A percentile compares a stretch with the other conserved stretches of the same genome.
Evolutionary conservation across 768 basidiomycete species (phyloP).

Genomic region (Pluteus cervinus): DNA sequence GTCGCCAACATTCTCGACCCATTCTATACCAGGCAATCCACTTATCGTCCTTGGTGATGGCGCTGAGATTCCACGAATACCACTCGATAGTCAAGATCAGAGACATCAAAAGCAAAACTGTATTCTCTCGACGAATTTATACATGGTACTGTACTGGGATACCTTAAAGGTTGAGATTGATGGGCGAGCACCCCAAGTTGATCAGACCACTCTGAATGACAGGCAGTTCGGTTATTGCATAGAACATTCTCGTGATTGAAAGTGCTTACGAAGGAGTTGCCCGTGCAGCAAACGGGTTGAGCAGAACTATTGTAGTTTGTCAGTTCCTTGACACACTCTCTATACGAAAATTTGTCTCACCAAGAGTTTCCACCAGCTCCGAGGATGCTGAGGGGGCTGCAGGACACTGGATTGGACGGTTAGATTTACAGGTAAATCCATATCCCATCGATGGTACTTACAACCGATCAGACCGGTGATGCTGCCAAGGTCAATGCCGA

Average conservation of each 20-base stretch:
- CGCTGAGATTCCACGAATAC: too few species aligned
- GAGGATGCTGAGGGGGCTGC: slow-evolving; percentile 11
- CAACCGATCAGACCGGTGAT: slow-evolving; percentile 7
- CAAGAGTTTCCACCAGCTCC: slow-evolving; percentile 10
- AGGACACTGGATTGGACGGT: slow-evolving; percentile 8
- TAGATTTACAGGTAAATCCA: too few species aligned
- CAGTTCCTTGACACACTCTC: neutral
- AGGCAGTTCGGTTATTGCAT: neutral
- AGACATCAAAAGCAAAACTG: too few species aligned
- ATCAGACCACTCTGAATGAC: slow-evolving; percentile 9
- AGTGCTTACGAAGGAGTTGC: slow-evolving; percentile 10
- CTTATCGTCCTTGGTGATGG: too few species aligned
- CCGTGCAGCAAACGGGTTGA: slow-evolving; percentile 16
- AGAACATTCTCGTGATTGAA: neutral
- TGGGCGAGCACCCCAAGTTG: slow-evolving; percentile 9
- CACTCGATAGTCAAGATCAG: too few species aligned
- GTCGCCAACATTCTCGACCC: too few species aligned
- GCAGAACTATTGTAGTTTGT: slow-evolving; percentile 9
- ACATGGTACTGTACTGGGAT: too few species aligned
- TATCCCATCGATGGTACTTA: neutral
- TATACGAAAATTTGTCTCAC: slow-evolving; percentile 5
- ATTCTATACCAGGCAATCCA: too few species aligned
- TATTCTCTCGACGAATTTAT: too few species aligned
- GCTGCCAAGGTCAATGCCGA: slow-evolving; percentile 8
- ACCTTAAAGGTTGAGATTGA: too few species aligned